A percentile compares a stretch with the other conserved stretches of the same genome.
These are phyloP conservation scores for Cryphonectria parasitica DNA, from an alignment of 2,329 filamentous ascomycete species.

Conservation along the genomic window DNA sequence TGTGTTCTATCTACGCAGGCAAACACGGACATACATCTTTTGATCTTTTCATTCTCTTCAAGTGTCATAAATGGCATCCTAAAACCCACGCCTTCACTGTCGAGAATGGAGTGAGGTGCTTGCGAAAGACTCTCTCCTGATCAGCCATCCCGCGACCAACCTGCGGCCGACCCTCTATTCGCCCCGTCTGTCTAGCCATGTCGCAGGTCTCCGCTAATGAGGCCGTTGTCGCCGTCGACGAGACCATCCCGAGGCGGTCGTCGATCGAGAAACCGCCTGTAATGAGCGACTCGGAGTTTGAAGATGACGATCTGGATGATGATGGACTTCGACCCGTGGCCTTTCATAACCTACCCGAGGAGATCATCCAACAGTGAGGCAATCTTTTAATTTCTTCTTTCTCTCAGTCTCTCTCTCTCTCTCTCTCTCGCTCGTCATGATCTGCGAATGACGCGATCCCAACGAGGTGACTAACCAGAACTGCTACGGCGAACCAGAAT, in stretches of 20 bases:
- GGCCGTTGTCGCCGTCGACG: conserved; percentile 29
- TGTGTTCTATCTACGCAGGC: background rate
- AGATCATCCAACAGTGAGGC: conserved; percentile 70
- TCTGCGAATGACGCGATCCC: background rate
- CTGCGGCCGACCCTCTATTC: conserved; percentile 1
- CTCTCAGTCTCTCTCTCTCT: background rate
- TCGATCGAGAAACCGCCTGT: conserved; percentile 42
- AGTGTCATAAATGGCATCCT: background rate
- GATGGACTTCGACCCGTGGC: conserved; percentile 39
- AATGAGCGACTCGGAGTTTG: conserved; percentile 32
- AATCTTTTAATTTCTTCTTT: conserved; percentile 3
- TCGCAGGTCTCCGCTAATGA: conserved; percentile 25
- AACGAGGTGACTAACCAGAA: conserved; percentile 14
- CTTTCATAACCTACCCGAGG: conserved; percentile 65
- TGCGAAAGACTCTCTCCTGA: background rate
- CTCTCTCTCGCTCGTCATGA: conserved; percentile 15
- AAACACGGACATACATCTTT: background rate
- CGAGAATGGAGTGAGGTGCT: conserved; percentile 22
- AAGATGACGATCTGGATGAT: conserved; percentile 21
- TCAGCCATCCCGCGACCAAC: conserved; percentile 1
- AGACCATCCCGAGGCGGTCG: conserved; percentile 30
- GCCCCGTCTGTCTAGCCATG: conserved; percentile 30
- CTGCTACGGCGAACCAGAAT: conserved; percentile 51
- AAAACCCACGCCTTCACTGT: background rate
- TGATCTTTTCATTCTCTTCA: background rate